phyloP scores from a whole-genome alignment of 441 rosid genomes.

The Monsonia emarginata region DNA sequence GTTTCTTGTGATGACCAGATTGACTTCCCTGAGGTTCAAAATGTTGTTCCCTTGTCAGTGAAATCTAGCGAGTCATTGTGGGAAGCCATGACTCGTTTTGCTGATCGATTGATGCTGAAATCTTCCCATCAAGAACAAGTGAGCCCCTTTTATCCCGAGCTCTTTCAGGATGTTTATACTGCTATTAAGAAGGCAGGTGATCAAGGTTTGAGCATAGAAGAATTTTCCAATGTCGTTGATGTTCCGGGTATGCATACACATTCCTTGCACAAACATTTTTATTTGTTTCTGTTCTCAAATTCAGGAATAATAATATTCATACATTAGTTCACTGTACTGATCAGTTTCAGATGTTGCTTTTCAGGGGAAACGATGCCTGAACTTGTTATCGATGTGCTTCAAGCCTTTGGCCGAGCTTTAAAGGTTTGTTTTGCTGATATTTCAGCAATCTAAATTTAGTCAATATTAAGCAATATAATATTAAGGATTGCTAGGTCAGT shows the following conservation, averaged over 20 bases:
- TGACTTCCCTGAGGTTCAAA: slow-evolving; percentile 32
- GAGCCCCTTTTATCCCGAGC: slow-evolving; percentile 34
- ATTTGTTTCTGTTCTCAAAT: slow-evolving; percentile 1
- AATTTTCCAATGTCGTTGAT: slow-evolving; percentile 39
- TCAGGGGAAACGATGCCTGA: slow-evolving; percentile 43
- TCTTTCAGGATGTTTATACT: slow-evolving; percentile 41
- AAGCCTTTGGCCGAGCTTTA: slow-evolving; percentile 63
- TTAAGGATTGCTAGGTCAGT: background rate
- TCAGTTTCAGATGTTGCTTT: slow-evolving; percentile 22
- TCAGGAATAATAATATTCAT: slow-evolving; percentile 7
- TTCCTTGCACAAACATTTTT: background rate
- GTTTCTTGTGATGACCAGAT: slow-evolving; percentile 30
- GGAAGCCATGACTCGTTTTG: slow-evolving; percentile 64
- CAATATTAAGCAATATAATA: too few relatives aligned
- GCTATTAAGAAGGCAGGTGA: slow-evolving; percentile 83
- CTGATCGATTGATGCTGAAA: slow-evolving; percentile 33
- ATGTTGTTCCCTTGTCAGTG: slow-evolving; percentile 28
- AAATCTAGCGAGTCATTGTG: slow-evolving; percentile 45
- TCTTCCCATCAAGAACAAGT: slow-evolving; percentile 27
- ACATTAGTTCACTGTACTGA: slow-evolving; percentile 10
- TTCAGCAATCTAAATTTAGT: slow-evolving; percentile 10
- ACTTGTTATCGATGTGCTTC: slow-evolving; percentile 58
- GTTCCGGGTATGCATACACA: slow-evolving; percentile 30
- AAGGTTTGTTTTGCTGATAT: slow-evolving; percentile 35
- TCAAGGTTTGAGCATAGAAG: slow-evolving; percentile 71